Evolutionary conservation across 495 filamentous ascomycete genomes (phyloP), one percentile per base, ranked within the genome.

Genomic region (Jackrogersella multiformis): DNA sequence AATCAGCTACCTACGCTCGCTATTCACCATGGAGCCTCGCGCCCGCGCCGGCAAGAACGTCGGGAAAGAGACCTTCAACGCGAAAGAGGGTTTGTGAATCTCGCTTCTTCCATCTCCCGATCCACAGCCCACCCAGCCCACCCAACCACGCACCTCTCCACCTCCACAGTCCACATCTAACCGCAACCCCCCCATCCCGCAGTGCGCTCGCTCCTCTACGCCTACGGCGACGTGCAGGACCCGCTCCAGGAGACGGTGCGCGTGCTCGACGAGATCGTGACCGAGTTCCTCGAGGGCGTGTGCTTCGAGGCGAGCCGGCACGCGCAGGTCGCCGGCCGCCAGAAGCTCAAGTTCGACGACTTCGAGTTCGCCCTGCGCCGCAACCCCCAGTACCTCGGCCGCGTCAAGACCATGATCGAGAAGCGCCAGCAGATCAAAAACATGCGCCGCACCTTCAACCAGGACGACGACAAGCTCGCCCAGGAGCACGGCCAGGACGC

Each of bases 321-420:
- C 66, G 95, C 95, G 0, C 87, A 89, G 70, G 88, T 95, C 76
- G 86, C 90, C 2, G 88, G 92, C 2, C 88, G 95, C 5, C 90
- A 94, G 71, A 99, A 99, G 79, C 91, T 97, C 79, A 99, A 99
- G 73, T 90, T 97, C 58, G 95, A 99, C 66, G 95, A 99, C 76
- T 96, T 98, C 82, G 91, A 94, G 72, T 98, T 95, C 72, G 91
- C 91, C 28, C 86, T 97, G 54, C 87, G 96, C 30, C 86, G 89
- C 32, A 95, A 97, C 71, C 88, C 91, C 20, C 80, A 85, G 68
- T 93, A 95, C 75, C 85, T 97, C 45, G 95, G 95, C 20, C 89
- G 95, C 78, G 91, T 97, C 57, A 87, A 92, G 80, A 93, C 96
- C 76, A 82, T 96, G 66, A 78, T 97, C 53, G 87, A 87, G 66